A percentile compares a stretch with the other conserved stretches of the same genome.
Evolutionary conservation across 176 grass and related monocot species (phyloP).

Genomic region (Hordeum marinum): DNA sequence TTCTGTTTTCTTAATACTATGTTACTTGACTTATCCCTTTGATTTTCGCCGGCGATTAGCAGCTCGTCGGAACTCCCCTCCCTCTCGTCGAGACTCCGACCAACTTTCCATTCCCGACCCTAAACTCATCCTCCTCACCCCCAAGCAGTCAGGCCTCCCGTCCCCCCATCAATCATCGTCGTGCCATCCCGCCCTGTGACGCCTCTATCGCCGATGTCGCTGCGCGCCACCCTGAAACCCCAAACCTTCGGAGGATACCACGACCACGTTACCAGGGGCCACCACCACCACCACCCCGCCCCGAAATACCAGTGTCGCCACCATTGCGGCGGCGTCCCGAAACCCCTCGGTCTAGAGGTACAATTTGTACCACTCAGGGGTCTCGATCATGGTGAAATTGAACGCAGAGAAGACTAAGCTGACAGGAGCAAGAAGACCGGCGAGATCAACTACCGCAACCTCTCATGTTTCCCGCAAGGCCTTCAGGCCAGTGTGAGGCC

Average conservation of each 20-base stretch:
- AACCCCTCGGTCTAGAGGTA: neutral
- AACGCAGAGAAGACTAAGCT: too few relatives aligned
- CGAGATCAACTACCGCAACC: too few relatives aligned
- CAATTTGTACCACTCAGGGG: too few relatives aligned
- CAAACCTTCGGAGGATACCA: neutral
- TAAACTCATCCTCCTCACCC: neutral
- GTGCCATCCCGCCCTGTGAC: neutral
- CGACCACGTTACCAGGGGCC: neutral
- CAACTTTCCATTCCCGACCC: neutral
- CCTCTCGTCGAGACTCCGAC: neutral
- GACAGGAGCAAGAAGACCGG: too few relatives aligned
- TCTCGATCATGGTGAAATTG: too few relatives aligned
- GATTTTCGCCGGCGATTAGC: constrained; percentile 24
- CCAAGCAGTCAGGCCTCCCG: neutral
- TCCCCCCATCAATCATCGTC: neutral
- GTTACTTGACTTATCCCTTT: too few relatives aligned
- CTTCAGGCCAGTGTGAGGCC: constrained; percentile 34
- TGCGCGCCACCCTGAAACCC: neutral
- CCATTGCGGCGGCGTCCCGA: neutral
- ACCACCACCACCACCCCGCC: neutral
- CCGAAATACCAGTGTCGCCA: neutral
- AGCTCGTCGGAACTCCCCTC: neutral
- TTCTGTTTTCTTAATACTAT: too few relatives aligned
- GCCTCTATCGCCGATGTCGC: neutral
- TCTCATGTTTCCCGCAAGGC: too few relatives aligned